A percentile compares a stretch with the other conserved stretches of the same genome.
Conservation (phyloP, 2,329 filamentous ascomycete genomes). For the Xylariales sp. region DNA sequence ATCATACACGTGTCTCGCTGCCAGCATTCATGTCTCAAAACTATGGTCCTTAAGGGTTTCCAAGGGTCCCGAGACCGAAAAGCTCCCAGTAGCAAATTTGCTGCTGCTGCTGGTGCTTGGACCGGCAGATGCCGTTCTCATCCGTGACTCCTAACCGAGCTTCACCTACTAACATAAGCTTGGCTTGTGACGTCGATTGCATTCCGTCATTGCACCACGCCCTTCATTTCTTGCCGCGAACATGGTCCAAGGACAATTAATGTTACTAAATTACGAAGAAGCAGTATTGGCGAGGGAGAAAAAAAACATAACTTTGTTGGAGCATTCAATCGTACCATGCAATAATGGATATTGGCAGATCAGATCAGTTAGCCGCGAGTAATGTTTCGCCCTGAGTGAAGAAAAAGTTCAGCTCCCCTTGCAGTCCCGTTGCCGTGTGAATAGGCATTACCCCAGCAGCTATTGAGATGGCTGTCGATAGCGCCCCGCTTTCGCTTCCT, state of each 20-base stretch:
- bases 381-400: no score
- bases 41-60: neutral
- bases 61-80: neutral
- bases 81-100: slow-evolving; percentile 5
- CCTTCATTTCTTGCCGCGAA: neutral
- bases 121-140: neutral
- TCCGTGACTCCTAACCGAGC: no score
- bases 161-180: neutral
- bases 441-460: slow-evolving; percentile 9
- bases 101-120: slow-evolving; percentile 1
- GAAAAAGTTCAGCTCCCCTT: no score
- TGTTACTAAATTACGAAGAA: slow-evolving; percentile 3
- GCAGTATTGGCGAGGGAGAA: no score
- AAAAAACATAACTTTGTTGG: no score
- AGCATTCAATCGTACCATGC: no score
- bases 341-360: no score
- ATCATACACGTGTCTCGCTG: slow-evolving; percentile 6
- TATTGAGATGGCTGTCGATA: slow-evolving; percentile 4
- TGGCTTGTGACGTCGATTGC: slow-evolving; percentile 2
- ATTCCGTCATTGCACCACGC: neutral
- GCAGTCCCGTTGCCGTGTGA: slow-evolving; percentile 8
- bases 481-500: slow-evolving; percentile 6
- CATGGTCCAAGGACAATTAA: neutral
- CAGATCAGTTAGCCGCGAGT: no score
- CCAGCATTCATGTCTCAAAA: neutral